Conservation (phyloP, 306 rosid species). For the Vigna radiata region DNA sequence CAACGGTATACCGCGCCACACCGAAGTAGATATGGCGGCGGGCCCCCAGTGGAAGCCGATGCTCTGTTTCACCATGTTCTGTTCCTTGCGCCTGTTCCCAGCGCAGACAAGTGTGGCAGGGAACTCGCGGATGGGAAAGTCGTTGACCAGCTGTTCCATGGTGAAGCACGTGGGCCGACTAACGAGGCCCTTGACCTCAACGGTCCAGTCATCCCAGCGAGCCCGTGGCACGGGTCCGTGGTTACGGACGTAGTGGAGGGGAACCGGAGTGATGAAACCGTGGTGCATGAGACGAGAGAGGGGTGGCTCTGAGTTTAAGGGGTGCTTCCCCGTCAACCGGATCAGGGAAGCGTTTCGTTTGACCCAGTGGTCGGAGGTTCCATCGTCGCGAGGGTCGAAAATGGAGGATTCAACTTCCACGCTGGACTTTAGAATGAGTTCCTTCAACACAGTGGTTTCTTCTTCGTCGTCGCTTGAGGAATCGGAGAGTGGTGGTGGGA, state of each 20-base stretch:
- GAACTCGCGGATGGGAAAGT: constrained; percentile 59
- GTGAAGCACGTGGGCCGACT: constrained; percentile 58
- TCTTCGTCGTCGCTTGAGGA: constrained; percentile 58
- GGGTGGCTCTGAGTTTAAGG: constrained; percentile 77
- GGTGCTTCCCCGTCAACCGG: constrained; percentile 87
- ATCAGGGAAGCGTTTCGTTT: constrained; percentile 65
- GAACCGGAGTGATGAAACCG: constrained; percentile 86
- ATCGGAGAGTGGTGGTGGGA: not conserved
- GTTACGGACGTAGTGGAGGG: constrained; percentile 86
- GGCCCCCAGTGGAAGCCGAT: constrained; percentile 91
- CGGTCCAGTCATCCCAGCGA: constrained; percentile 69
- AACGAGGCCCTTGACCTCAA: constrained; percentile 77
- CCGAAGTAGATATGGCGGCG: constrained; percentile 69
- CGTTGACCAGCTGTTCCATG: constrained; percentile 68
- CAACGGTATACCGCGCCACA: constrained; percentile 75
- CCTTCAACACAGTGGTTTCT: constrained; percentile 7
- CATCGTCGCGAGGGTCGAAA: constrained; percentile 65
- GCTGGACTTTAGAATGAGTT: constrained; percentile 48
- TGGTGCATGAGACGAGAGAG: constrained; percentile 72
- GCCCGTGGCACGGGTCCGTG: constrained; percentile 70
- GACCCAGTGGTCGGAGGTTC: constrained; percentile 77
- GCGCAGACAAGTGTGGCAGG: constrained; percentile 76
- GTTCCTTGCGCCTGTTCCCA: constrained; percentile 81
- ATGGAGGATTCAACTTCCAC: constrained; percentile 63
- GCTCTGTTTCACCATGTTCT: constrained; percentile 78